phyloP scores from a whole-genome alignment of 1,284 basidiomycete species.

The Apiotrichum montevideense region DNA sequence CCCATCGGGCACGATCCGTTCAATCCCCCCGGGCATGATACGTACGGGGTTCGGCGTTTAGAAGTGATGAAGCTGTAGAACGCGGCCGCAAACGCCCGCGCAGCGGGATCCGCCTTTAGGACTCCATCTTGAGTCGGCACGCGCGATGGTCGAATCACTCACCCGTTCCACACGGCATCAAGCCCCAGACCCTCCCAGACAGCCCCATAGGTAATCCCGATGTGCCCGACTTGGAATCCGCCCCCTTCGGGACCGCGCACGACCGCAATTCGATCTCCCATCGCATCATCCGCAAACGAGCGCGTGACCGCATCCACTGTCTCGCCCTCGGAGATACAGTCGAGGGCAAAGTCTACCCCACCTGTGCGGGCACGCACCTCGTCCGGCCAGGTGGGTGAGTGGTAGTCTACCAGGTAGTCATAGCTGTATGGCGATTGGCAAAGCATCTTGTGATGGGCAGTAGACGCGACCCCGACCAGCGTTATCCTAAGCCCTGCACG shows the following conservation, averaged over 20 bases:
- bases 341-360: constrained; percentile 3
- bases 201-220: not conserved
- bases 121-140: too few species aligned
- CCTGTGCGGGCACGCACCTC: not conserved
- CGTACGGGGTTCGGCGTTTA: constrained; percentile 7
- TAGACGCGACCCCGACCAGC: constrained; percentile 3
- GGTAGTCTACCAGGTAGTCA: constrained; percentile 10
- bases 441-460: not conserved
- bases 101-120: too few species aligned
- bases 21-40: constrained; percentile 8
- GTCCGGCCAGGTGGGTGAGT: constrained; percentile 2
- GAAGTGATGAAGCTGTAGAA: too few species aligned
- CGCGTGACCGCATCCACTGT: constrained; percentile 1
- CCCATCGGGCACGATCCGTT: constrained; percentile 3
- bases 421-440: not conserved
- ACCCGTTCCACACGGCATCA: too few species aligned
- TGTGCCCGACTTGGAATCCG: not conserved
- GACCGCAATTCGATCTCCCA: not conserved
- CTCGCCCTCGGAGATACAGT: constrained; percentile 8
- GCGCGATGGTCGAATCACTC: too few species aligned
- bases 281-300: not conserved
- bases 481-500: not conserved
- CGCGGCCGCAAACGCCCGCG: too few species aligned
- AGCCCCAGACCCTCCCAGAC: too few species aligned
- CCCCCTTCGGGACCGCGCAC: not conserved